These are phyloP conservation scores for Sicyos edulis DNA, from an alignment of 306 rosid species.

Conservation along the genomic window DNA sequence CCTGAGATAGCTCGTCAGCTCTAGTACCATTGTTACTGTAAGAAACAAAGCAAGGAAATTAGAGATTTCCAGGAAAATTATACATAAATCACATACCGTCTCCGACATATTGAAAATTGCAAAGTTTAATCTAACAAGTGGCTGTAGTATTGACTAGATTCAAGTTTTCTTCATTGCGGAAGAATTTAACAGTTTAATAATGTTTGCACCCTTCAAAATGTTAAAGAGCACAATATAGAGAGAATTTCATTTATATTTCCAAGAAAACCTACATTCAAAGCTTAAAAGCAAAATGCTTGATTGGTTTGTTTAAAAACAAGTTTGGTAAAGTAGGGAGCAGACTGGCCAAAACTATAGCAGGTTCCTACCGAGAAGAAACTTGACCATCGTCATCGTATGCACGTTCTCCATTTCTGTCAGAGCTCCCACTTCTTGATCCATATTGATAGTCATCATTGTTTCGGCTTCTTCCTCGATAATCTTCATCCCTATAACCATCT, in stretches of 20 bases:
- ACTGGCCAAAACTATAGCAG: neutral
- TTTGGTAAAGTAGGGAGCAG: neutral
- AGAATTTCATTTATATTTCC: too few species aligned
- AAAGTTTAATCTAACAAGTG: too few species aligned
- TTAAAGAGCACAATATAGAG: too few species aligned
- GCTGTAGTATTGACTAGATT: too few species aligned
- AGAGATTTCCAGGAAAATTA: conserved; percentile 7
- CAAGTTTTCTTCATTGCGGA: too few species aligned
- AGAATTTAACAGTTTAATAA: neutral
- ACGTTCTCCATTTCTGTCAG: conserved; percentile 66
- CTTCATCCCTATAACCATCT: conserved; percentile 69
- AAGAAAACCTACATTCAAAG: neutral
- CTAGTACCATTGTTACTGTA: conserved; percentile 60
- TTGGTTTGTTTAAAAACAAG: neutral
- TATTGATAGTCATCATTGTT: conserved; percentile 54
- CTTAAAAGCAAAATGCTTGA: neutral
- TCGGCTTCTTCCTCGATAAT: conserved; percentile 72
- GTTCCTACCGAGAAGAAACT: conserved; percentile 65
- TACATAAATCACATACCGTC: neutral
- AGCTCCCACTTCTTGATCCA: conserved; percentile 76
- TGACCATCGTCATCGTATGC: conserved; percentile 76
- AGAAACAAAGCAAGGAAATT: conserved; percentile 19
- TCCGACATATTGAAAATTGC: neutral
- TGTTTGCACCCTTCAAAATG: too few species aligned
- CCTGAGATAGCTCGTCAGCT: conserved; percentile 65